Conservation (phyloP, 345 rosid species). For the Hibiscus syriacus region DNA sequence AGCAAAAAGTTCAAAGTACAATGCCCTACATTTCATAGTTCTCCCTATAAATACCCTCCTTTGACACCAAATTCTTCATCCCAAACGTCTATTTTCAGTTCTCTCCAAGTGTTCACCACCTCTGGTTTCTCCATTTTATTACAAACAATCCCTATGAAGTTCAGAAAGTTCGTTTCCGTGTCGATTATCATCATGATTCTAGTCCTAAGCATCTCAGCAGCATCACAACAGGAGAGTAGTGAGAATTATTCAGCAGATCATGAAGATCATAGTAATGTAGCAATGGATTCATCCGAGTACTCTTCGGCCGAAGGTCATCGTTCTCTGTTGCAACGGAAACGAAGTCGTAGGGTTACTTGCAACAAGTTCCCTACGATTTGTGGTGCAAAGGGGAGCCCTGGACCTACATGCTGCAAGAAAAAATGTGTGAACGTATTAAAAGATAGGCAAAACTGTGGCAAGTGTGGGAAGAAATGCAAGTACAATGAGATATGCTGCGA, state of each 20-base stretch:
- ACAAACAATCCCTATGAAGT: neutral
- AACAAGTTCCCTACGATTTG: conserved; percentile 5
- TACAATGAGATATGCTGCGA: conserved; percentile 30
- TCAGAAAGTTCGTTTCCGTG: neutral
- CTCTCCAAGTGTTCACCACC: neutral
- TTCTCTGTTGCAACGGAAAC: neutral
- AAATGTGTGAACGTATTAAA: conserved; percentile 16
- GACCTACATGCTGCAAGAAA: conserved; percentile 13
- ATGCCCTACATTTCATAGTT: neutral
- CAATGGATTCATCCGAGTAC: neutral
- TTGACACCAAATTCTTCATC: neutral
- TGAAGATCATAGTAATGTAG: neutral
- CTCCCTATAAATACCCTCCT: conserved; percentile 5
- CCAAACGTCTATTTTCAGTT: neutral
- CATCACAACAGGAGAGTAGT: neutral
- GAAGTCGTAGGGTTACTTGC: neutral
- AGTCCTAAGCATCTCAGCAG: neutral
- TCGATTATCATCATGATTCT: neutral
- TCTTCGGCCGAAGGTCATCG: neutral
- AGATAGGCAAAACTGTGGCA: conserved; percentile 30
- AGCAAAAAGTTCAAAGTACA: neutral
- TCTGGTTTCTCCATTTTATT: too few species aligned
- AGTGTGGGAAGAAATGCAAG: conserved; percentile 35
- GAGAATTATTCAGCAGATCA: neutral
- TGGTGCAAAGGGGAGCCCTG: neutral